Base-by-base conservation (phyloP, 2,329 filamentous ascomycete genomes). In the Allantophomopsis lycopodina region DNA sequence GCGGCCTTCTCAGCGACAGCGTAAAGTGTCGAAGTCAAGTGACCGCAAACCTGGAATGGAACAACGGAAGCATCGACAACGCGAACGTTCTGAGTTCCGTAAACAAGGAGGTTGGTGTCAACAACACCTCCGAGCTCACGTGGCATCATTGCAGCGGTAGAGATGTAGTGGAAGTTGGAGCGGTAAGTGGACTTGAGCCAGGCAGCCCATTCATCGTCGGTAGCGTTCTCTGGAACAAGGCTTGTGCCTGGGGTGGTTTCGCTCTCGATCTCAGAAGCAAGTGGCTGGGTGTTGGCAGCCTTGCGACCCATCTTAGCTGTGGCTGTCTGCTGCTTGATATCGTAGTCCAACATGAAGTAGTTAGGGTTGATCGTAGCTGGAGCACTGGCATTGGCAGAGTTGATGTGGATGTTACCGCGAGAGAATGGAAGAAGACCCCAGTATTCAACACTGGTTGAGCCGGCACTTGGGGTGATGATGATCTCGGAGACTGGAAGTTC, bases 401-500 rank as follows among this genome's bases (percentile, higher is more conserved):
- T 42, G 43, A 68, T 52, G 42, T 65, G 61, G 10, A 65, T 55
- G 41, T 56, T 61, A 12, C 62, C 63, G 15, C 60, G 52, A 1
- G 62, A 57, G 42, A 63, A 57, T 8, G 60, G 60, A 7, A 65
- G 41, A 7, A 63, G 48, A 7, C 47, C 43, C 56, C 59, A 65
- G 42, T 55, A 58, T 8, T 58, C 50, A 1, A 63, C 59, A 14
- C 53, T 51, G 13, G 63, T 49, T 2, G 57, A 47, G 2, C 51
- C 48, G 2, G 48, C 53, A 2, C 46, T 46, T 2, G 46, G 42
- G 1, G 59, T 56, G 0, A 55, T 51, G 35, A 72, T 49, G 1
- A 68, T 55, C 48, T 73, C 69, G 2, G 57, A 62, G 3, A 69
- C 51, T 0, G 68, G 64, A 1, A 66, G 56, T 14, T 16, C 40